A percentile compares a stretch with the other conserved stretches of the same genome.
Evolutionary conservation across 2,329 filamentous ascomycete genomes (phyloP).

Genomic region (Dothiorella sarmentorum): DNA sequence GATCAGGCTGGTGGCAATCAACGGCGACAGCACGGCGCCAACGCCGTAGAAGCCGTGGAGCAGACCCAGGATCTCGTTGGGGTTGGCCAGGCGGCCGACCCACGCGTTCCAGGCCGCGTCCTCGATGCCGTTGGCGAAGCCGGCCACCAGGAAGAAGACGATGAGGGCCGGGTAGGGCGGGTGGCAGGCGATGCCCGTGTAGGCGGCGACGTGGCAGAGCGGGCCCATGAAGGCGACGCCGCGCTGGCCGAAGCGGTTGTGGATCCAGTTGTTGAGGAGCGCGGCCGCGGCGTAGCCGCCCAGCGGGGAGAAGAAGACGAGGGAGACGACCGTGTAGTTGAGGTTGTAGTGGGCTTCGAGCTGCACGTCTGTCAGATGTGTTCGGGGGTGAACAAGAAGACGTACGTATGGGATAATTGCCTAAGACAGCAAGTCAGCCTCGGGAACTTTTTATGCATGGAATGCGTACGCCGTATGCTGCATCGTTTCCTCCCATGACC

Average conservation of each 20-base stretch:
- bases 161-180: constrained; percentile 67
- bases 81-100: constrained; percentile 68
- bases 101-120: constrained; percentile 61
- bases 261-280: constrained; percentile 39
- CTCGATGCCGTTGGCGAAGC: constrained; percentile 68
- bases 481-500: constrained; percentile 67
- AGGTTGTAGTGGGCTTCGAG: constrained; percentile 61
- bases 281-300: constrained; percentile 50
- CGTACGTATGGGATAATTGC: constrained; percentile 50
- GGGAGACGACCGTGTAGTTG: constrained; percentile 60
- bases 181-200: constrained; percentile 62
- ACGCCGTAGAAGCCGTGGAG: constrained; percentile 70
- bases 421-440: constrained; percentile 13
- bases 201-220: constrained; percentile 59
- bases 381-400: background rate
- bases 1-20: constrained; percentile 71
- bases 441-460: background rate
- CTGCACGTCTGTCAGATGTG: constrained; percentile 30
- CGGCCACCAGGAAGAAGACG: constrained; percentile 61
- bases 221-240: constrained; percentile 67
- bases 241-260: constrained; percentile 59
- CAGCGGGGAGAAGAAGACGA: constrained; percentile 65
- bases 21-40: constrained; percentile 65
- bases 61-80: constrained; percentile 70
- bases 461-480: constrained; percentile 55